A percentile compares a stretch with the other conserved stretches of the same genome.
phyloP scores from a whole-genome alignment of 345 rosid species.

The Populus pruinosa region DNA sequence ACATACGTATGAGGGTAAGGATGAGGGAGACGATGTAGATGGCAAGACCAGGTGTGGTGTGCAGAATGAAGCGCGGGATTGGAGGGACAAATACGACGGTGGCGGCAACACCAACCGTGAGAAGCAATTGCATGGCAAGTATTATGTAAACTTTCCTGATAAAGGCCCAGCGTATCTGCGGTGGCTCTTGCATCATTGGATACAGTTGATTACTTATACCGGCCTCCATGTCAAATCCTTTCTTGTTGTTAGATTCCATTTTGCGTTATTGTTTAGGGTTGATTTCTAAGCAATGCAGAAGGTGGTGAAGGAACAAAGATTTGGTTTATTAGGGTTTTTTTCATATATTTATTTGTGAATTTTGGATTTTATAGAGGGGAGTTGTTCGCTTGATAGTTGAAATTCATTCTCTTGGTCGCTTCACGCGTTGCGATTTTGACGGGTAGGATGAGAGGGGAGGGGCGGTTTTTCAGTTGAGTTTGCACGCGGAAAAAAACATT shows the following conservation, averaged over 20 bases:
- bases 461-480: too few species aligned
- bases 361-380: too few species aligned
- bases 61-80: not conserved
- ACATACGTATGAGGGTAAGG: constrained; percentile 7
- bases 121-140: constrained; percentile 2
- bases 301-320: too few species aligned
- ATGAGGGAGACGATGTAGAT: constrained; percentile 4
- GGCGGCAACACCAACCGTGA: constrained; percentile 9
- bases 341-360: too few species aligned
- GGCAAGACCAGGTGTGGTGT: not conserved
- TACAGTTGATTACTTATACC: not conserved
- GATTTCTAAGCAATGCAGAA: too few species aligned
- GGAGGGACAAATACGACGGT: not conserved
- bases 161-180: constrained; percentile 15
- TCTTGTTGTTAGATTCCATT: not conserved
- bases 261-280: too few species aligned
- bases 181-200: not conserved
- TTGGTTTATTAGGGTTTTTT: too few species aligned
- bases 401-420: too few species aligned
- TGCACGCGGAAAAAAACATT: too few species aligned
- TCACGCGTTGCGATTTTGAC: too few species aligned
- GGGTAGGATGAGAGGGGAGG: too few species aligned
- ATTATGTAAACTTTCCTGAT: constrained; percentile 14
- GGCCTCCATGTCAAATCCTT: not conserved
- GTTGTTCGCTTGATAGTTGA: too few species aligned